Evolutionary conservation across 1,139 yeast genomes (phyloP).

Genomic region (Pneumocystis carinii): DNA sequence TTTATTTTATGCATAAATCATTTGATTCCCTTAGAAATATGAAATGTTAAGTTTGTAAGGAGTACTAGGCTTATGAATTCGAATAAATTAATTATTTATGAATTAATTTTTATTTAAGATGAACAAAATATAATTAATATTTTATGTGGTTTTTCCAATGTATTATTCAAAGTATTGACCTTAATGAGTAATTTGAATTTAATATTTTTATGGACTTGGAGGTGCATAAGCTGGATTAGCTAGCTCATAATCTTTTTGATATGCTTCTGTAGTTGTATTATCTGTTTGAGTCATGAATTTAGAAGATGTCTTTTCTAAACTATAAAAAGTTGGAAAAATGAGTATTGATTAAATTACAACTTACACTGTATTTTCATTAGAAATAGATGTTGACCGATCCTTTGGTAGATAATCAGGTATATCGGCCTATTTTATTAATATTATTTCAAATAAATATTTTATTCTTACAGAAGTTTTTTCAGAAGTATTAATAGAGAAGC

Average conservation of each 20-base stretch:
- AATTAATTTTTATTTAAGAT: too few relatives aligned
- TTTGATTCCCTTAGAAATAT: neutral
- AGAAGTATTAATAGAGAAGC: neutral
- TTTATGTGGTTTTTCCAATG: too few relatives aligned
- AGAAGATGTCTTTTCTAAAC: conserved; percentile 26
- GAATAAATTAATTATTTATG: too few relatives aligned
- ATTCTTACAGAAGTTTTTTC: neutral
- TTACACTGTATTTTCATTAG: conserved; percentile 9
- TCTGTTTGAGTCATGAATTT: neutral
- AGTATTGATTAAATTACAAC: conserved; percentile 1
- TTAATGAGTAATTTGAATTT: neutral
- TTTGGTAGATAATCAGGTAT: conserved; percentile 9
- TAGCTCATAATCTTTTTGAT: conserved; percentile 20
- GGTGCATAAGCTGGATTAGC: conserved; percentile 28
- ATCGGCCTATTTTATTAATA: conserved; percentile 7
- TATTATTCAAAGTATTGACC: too few relatives aligned
- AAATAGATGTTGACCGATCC: conserved; percentile 16
- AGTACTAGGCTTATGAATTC: too few relatives aligned
- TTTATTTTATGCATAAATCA: neutral
- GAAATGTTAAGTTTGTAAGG: too few relatives aligned
- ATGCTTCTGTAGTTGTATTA: conserved; percentile 5
- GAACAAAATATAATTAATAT: too few relatives aligned
- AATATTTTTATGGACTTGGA: neutral
- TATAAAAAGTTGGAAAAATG: conserved; percentile 29
- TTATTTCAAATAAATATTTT: neutral